Base-by-base conservation (phyloP, 1,139 yeast species). In the Lodderomyces parapsilosis region DNA sequence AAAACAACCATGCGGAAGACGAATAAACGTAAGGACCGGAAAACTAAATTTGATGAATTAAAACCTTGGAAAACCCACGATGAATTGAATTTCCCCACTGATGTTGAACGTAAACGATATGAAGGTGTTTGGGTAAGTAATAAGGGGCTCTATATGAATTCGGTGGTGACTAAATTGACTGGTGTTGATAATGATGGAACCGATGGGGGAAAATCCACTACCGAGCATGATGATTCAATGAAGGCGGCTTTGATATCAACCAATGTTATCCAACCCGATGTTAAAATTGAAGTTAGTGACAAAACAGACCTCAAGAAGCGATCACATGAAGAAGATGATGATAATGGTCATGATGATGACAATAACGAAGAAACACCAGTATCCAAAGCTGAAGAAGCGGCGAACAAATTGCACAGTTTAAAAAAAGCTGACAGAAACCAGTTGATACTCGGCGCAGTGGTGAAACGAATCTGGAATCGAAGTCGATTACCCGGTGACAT, bases 71-170 rank as follows among this genome's bases (percentile, higher is more conserved):
- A 91, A 56, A 83, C 88, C 56, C 96, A 89, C 58, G 71, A 70
- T 34, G 86, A 81, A 49, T 71, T 82, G 9, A 71, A 71, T 38
- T 71, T 67, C 42, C 74, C 90, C 10, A 76, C 86, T 0, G 90
- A 84, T 23, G 76, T 72, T 30, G 98, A 93, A 59, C 72, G 88
- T 46, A 90, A 89, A 57, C 66, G 98, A 40, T 91, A 91, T 60
- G 97, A 90, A 60, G 96, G 96, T 13, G 76, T 93, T 20, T 93
- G 96, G 96, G 96, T 86, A 0, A 81, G 96, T 39, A 93, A 93
- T 57, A 80, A 78, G 48, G 95, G 94, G 1, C 56, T 70, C 9
- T 85, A 86, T 55, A 59, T 84, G 48, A 74, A 68, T 42, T 52
- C 63, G n/a, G 64, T 68, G 6, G 71, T 66, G 5, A 64, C 68